Conservation (phyloP, 495 filamentous ascomycete genomes). For the Trichocladium antarcticum region DNA sequence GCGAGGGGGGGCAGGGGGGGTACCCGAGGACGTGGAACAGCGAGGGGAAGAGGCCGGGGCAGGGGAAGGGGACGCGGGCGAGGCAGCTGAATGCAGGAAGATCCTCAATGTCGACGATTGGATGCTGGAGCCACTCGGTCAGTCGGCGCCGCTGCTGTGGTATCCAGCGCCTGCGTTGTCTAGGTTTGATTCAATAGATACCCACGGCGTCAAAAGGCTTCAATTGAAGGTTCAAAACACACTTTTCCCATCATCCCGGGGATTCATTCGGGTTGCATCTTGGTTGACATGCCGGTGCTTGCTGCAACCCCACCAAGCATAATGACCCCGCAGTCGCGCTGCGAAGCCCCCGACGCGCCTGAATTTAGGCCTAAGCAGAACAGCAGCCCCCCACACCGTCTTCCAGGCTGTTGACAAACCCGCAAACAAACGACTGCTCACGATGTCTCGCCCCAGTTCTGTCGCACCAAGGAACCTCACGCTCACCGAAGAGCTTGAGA, state of each 20-base stretch:
- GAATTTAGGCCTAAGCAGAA: background rate
- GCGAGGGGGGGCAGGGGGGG: conserved; percentile 17
- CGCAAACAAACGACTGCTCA: conserved; percentile 10
- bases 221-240: too few species aligned
- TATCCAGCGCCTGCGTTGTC: too few species aligned
- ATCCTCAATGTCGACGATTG: too few species aligned
- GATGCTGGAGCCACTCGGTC: too few species aligned
- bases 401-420: conserved; percentile 15
- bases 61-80: conserved; percentile 28
- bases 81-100: background rate
- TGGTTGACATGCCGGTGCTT: background rate
- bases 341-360: conserved; percentile 5
- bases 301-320: conserved; percentile 10
- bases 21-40: conserved; percentile 14
- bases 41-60: conserved; percentile 9
- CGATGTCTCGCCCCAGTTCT: conserved; percentile 35
- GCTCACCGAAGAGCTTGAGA: conserved; percentile 91
- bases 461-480: conserved; percentile 56
- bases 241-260: too few species aligned
- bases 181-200: background rate
- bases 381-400: background rate
- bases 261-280: too few species aligned
- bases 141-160: too few species aligned
- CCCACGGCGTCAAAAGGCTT: too few species aligned
- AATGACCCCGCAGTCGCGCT: conserved; percentile 11